Conservation (phyloP, 140 eudicot species). For the Anethum foeniculum region DNA sequence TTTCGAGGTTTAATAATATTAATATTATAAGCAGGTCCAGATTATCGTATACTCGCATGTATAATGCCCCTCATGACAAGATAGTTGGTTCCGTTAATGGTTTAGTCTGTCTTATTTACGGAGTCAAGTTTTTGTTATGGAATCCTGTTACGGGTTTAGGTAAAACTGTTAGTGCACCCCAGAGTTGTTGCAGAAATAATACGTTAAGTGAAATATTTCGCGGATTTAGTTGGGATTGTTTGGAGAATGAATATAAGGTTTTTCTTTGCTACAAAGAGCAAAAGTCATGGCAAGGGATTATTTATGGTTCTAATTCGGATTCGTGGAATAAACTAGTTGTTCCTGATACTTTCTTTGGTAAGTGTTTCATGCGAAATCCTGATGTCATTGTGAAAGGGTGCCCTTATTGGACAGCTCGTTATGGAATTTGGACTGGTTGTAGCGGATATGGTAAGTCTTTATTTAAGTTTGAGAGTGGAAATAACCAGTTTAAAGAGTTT, state of each 20-base stretch:
- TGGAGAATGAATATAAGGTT: neutral
- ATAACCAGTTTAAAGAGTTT: neutral
- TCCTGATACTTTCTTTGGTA: neutral
- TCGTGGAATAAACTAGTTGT: neutral
- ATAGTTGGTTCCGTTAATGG: neutral
- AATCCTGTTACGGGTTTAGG: neutral
- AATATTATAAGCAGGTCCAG: neutral
- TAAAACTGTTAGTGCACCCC: neutral
- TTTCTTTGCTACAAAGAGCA: neutral
- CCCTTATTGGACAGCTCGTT: neutral
- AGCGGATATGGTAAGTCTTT: neutral
- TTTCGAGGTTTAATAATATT: too few relatives aligned
- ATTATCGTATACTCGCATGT: neutral
- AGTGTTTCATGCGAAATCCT: neutral
- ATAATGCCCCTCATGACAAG: neutral
- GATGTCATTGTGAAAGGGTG: neutral
- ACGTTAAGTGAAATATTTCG: too few relatives aligned
- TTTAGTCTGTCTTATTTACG: neutral
- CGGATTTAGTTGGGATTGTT: neutral
- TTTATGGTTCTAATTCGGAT: neutral
- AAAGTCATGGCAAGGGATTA: neutral
- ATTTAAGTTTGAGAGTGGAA: neutral
- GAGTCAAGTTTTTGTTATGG: neutral
- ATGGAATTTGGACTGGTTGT: neutral
- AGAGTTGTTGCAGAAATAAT: too few relatives aligned